Evolutionary conservation across 305 asterid species (phyloP), one percentile per base, ranked within the genome.

Genomic region (Andrographis paniculata): DNA sequence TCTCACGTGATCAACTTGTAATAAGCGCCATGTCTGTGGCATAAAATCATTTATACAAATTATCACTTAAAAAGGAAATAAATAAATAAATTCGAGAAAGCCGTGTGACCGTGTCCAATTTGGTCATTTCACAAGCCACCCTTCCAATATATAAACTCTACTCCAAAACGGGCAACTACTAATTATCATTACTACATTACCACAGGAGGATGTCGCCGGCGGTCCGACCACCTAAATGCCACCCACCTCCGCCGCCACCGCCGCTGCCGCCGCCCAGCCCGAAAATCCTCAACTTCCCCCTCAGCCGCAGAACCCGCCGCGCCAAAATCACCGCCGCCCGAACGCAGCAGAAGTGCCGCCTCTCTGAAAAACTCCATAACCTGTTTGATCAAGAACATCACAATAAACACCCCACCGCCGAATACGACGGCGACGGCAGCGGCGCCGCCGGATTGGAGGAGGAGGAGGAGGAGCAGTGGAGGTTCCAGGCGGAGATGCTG

Each of bases 241-340:
- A 74, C 20, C 82, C 87, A 43, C 48, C 78, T 6, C 82, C 76
- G 30, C 84, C 86, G 22, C n/a, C n/a, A n/a, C n/a, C n/a, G n/a
- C 48, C 78, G 4, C 82, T 75, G 30, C 84, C 86, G 22, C 89
- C 87, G n/a, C 80, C 93, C 3, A 78, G 70, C 68, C 96, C 95
- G 11, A 84, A 80, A 58, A 70, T 84, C 47, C 84, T 87, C 58
- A 72, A 83, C 67, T 72, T 87, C 14, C 85, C 80, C 14, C 75
- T 79, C 36, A 54, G 81, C 50, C 70, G 95, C 9, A 58, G 93
- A 22, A 58, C 53, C 48, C 84, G 79, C 58, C 81, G 86, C n/a
- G 78, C 30, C 30, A 8, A 4, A 24, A 8, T 24, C 30, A 8
- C 30, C 4, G 30, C 30, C 30, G 30, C 30, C 30, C 6, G 30